Evolutionary conservation across 129 eudicot genomes (phyloP), one percentile per base, ranked within the genome.

Genomic region (Tagetes patula): DNA sequence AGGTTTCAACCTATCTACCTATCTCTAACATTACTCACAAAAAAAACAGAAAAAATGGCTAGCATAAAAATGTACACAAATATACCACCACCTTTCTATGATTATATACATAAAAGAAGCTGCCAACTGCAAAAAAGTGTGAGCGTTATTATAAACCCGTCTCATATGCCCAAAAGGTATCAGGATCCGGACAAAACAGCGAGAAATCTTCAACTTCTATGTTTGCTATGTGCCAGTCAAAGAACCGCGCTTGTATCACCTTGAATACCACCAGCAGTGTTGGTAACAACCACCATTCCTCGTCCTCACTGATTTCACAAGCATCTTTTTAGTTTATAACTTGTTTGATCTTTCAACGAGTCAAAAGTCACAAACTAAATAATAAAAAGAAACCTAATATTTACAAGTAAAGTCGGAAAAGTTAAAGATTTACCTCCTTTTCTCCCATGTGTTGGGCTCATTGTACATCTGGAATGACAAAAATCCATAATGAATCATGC

Each of bases 111-210:
- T 30, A 34, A 61, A 79, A 65, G 27, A 64, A 45, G 80, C 80
- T 74, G 49, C 38, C 77, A 71, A 48, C 80, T 71, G 73, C 55
- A 63, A 76, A 68, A 48, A 62, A 43, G 65, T 52, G 66, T 56
- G 75, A 49, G n/a, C n/a, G 14, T 46, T 38, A 58, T 86, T 85
- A 87, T 38, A 81, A 87, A 66, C 67, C 76, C 39, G 90, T 60
- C 78, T 92, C 96, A 52, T 87, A 82, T 0, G 95, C 98, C 98
- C 98, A 92, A 67, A 92, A 92, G n/a, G 95, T 84, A 61, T 89
- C 91, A 2, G 95, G 96, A 77, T 92, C 98, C 1, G 95, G 98
- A 77, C 88, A 89, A 77, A 80, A 85, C 38, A 92, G 96, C 6
- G 98, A 92, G 48, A 79, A 82, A 78, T 92, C 98, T 73, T 82